Base-by-base conservation (phyloP, 495 filamentous ascomycete species). In the Penicillium coffeae region DNA sequence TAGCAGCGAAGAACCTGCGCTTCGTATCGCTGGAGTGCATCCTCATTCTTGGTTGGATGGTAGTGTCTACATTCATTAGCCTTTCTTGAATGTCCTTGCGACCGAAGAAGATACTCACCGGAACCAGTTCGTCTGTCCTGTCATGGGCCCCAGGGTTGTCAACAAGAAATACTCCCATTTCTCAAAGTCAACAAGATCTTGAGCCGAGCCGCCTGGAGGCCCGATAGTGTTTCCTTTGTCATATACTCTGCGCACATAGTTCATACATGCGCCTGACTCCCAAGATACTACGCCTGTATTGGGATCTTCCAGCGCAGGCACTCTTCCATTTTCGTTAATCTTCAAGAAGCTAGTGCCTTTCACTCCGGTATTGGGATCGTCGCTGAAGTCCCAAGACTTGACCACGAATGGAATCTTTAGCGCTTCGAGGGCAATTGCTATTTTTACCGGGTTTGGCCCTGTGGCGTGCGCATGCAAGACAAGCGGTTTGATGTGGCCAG, bases 311-410 rank as follows among this genome's bases (percentile, higher is more conserved):
- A 95, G 57, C 0, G 89, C 88, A 2, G 90, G 90, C 40, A 94
- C 90, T 19, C 90, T 84, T 42, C 90, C 89, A 58, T 94, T 95
- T 34, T 90, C 89, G 63, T 93, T 95, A 65, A 95, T 89, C 13
- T 77, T 76, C 15, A 91, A 72, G 65, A 86, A 95, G 73, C 79
- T 82, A 63, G 62, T 30, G 76, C 76, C 66, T 81, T 95, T 67
- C 85, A 89, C 64, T 0, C 69, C 59, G 1, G 50, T 65, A 9
- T 58, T 54, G 1, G 64, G 65, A 50, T 66, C 8, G 58, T 75
- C 85, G 48, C 60, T 58, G 38, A 94, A 75, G 8, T 83, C 73
- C 64, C 93, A 80, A 14, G 69, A 71, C 36, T 80, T 78, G 4
- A 80, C 71, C 47, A 74, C 70, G 55, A 84, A 90, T 21, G 79